These are phyloP conservation scores for Vigna unguiculata DNA, from an alignment of 306 rosid genomes.

Conservation along the genomic window DNA sequence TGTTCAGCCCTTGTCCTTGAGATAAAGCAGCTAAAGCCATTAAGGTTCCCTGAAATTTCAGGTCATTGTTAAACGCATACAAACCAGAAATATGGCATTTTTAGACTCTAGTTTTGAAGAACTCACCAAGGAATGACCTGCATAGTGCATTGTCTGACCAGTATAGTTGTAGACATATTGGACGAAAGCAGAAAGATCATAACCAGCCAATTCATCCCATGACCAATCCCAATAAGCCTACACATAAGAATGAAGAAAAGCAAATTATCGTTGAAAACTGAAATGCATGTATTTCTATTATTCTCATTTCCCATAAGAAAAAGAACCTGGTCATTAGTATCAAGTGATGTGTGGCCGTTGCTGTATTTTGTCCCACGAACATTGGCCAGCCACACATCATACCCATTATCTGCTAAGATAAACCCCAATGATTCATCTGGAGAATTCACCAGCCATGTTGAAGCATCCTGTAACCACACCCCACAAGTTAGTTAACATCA, in stretches of 20 bases:
- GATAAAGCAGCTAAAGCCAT: constrained; percentile 70
- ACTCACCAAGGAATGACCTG: constrained; percentile 81
- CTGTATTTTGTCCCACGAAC: constrained; percentile 72
- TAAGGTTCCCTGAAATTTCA: constrained; percentile 74
- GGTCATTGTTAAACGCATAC: background rate
- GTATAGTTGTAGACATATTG: constrained; percentile 69
- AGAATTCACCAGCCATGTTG: constrained; percentile 65
- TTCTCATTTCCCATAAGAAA: background rate
- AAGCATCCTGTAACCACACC: constrained; percentile 54
- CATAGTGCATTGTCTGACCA: constrained; percentile 69
- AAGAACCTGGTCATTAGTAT: constrained; percentile 53
- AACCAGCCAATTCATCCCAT: constrained; percentile 80
- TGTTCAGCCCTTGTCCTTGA: constrained; percentile 49
- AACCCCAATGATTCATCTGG: constrained; percentile 72
- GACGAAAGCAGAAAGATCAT: constrained; percentile 74
- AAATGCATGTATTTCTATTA: background rate
- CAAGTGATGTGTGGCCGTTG: constrained; percentile 51
- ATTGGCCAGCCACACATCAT: constrained; percentile 76
- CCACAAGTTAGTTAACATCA: background rate
- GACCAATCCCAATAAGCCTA: constrained; percentile 93
- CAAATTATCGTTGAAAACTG: background rate
- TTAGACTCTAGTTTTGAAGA: too few species aligned
- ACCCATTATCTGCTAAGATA: constrained; percentile 69
- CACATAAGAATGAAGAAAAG: background rate
- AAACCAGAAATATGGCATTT: background rate